These are phyloP conservation scores for Backusella morwellensis DNA, from an alignment of 192 early-diverging fungal species.

Conservation along the genomic window DNA sequence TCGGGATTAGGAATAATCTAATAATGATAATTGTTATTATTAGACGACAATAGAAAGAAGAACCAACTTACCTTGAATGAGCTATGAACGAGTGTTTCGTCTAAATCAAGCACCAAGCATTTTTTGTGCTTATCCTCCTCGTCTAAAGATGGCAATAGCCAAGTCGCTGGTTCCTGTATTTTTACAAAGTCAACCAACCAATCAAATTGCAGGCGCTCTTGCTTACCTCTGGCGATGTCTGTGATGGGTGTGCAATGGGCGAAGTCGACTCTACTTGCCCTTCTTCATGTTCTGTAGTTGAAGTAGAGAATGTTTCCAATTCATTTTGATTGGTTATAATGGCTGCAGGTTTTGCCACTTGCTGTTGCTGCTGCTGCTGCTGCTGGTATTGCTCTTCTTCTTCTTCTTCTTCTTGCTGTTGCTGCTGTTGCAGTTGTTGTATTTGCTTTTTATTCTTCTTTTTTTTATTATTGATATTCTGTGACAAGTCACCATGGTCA, in stretches of 20 bases:
- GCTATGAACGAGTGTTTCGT: constrained; percentile 97
- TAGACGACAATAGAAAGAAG: background rate
- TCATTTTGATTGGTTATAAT: background rate
- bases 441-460: background rate
- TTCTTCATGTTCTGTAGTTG: background rate
- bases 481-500: background rate
- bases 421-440: background rate
- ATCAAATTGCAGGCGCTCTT: background rate
- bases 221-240: constrained; percentile 3
- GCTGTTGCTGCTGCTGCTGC: background rate
- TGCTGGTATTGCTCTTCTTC: background rate
- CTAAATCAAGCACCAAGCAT: constrained; percentile 95
- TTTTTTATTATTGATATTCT: background rate
- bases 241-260: background rate
- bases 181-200: background rate
- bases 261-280: background rate
- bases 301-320: background rate
- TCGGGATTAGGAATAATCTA: constrained; percentile 70
- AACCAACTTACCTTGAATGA: constrained; percentile 73
- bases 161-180: background rate
- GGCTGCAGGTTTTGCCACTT: background rate
- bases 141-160: constrained; percentile 64
- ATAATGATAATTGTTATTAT: background rate
- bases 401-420: background rate
- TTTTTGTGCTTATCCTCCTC: constrained; percentile 70